A percentile compares a stretch with the other conserved stretches of the same genome.
Conservation (phyloP, 345 rosid species). For the Boechera stricta region DNA sequence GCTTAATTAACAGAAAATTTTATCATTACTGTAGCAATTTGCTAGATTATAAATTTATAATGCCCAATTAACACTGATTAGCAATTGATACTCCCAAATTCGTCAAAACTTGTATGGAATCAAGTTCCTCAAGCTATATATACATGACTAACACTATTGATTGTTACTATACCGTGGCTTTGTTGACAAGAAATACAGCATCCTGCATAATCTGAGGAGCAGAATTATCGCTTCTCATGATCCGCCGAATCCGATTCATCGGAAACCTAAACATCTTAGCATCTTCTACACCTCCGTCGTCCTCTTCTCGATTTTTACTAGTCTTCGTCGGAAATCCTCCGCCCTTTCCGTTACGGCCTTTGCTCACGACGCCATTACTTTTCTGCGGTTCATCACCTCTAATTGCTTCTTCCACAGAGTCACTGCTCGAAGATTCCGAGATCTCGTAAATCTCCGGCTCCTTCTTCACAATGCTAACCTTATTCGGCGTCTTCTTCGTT, state of each 20-base stretch:
- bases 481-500: slow-evolving; percentile 23
- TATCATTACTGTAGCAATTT: not conserved
- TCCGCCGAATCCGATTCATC: slow-evolving; percentile 72
- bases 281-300: slow-evolving; percentile 48
- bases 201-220: slow-evolving; percentile 55
- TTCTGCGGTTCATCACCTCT: slow-evolving; percentile 21
- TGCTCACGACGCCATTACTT: slow-evolving; percentile 37
- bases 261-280: slow-evolving; percentile 61
- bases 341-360: not conserved
- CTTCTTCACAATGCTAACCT: slow-evolving; percentile 17
- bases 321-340: slow-evolving; percentile 26
- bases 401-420: slow-evolving; percentile 22
- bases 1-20: not conserved
- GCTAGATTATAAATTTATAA: not conserved
- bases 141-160: not conserved
- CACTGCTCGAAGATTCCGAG: slow-evolving; percentile 40
- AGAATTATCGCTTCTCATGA: slow-evolving; percentile 58
- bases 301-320: slow-evolving; percentile 37
- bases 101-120: slow-evolving; percentile 4
- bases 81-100: slow-evolving; percentile 8
- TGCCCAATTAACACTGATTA: slow-evolving; percentile 2
- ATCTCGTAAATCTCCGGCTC: slow-evolving; percentile 38
- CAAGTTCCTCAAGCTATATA: not conserved
- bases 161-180: slow-evolving; percentile 67
- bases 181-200: slow-evolving; percentile 75